Conservation (phyloP, 2,329 filamentous ascomycete species). For the Nannizziopsis barbatae region DNA sequence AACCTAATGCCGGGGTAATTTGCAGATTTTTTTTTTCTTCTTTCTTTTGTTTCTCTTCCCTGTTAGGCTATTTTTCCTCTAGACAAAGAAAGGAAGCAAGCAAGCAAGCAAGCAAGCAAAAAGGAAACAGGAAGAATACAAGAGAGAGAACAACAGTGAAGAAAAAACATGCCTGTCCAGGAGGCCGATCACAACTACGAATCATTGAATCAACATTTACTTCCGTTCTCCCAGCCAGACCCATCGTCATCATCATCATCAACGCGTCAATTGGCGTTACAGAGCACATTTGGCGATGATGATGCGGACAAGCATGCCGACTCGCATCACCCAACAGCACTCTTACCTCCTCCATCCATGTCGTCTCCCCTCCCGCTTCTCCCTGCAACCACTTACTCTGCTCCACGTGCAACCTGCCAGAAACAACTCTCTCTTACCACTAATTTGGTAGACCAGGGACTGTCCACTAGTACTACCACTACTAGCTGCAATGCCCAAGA, state of each 20-base stretch:
- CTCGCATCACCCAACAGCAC: constrained; percentile 18
- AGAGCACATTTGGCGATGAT: constrained; percentile 20
- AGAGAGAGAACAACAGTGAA: too few species aligned
- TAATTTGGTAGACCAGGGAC: constrained; percentile 15
- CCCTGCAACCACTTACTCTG: constrained; percentile 23
- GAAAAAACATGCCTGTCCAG: constrained; percentile 30
- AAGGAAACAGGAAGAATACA: too few species aligned
- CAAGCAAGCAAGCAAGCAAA: too few species aligned
- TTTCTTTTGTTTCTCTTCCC: too few species aligned
- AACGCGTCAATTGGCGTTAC: constrained; percentile 20
- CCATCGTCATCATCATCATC: constrained; percentile 16
- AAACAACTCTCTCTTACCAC: constrained; percentile 18
- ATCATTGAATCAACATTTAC: constrained; percentile 20
- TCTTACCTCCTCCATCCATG: constrained; percentile 18
- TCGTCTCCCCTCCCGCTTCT: constrained; percentile 17
- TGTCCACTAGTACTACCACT: constrained; percentile 16
- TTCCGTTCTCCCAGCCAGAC: constrained; percentile 7
- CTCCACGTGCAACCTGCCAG: constrained; percentile 18
- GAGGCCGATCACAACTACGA: constrained; percentile 33
- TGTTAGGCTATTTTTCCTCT: background rate
- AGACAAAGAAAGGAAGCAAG: too few species aligned
- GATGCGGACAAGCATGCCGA: constrained; percentile 17
- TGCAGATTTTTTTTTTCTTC: too few species aligned
- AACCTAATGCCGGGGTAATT: constrained; percentile 9
- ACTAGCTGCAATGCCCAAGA: constrained; percentile 8